phyloP scores from a whole-genome alignment of 2,329 filamentous ascomycete genomes.

The Helminthosporium solani region DNA sequence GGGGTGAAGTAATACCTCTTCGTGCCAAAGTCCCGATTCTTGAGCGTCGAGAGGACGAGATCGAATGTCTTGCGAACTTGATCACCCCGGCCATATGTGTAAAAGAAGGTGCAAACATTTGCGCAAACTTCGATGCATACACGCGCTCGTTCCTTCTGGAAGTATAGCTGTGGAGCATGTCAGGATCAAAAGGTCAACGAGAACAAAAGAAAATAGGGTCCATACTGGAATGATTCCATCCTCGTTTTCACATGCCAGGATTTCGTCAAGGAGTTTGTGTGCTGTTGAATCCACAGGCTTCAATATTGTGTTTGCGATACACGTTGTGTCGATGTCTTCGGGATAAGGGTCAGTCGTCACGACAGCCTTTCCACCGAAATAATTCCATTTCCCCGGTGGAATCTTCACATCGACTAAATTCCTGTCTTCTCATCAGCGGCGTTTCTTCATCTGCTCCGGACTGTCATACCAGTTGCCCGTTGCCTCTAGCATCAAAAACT shows the following conservation, averaged over 20 bases:
- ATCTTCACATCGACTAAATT: background rate
- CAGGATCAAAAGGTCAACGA: background rate
- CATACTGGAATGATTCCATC: background rate
- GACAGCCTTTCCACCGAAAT: background rate
- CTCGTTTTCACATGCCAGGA: constrained; percentile 1
- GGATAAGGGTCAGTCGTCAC: background rate
- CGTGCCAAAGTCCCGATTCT: background rate
- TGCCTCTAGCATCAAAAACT: background rate
- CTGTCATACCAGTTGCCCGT: background rate
- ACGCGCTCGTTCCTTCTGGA: background rate
- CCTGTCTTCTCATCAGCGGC: background rate
- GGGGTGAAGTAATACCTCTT: background rate
- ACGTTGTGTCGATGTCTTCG: background rate
- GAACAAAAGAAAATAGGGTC: background rate
- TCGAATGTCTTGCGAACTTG: background rate
- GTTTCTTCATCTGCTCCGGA: background rate
- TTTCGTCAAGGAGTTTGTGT: background rate
- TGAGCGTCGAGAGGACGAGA: background rate
- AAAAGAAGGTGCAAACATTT: background rate
- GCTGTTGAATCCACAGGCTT: background rate
- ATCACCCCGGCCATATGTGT: background rate
- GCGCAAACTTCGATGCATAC: background rate
- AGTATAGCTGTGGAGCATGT: background rate
- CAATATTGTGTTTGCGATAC: background rate
- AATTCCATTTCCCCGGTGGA: background rate